Percentiles rank a stretch among this genome's conserved stretches.
These are phyloP conservation scores for Desmodesmus armatus DNA, from an alignment of 139 green algal genomes.

Conservation along the genomic window DNA sequence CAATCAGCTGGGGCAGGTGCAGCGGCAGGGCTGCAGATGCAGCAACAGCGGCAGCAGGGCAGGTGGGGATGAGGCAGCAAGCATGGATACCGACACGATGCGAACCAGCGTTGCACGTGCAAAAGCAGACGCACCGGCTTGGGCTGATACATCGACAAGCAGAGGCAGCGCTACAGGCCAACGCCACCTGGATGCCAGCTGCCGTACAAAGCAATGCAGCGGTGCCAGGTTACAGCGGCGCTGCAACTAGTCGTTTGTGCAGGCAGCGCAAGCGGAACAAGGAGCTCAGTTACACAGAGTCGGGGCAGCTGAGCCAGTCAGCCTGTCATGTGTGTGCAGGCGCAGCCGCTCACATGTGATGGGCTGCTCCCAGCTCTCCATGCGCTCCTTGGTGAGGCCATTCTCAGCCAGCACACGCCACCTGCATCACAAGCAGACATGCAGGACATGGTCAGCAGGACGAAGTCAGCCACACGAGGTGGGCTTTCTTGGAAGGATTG, in stretches of 20 bases:
- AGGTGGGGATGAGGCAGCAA: background rate
- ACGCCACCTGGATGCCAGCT: background rate
- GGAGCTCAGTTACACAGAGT: no score
- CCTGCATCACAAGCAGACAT: slow-evolving; percentile 8
- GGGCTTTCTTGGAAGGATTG: no score
- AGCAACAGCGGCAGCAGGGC: background rate
- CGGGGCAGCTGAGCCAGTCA: no score
- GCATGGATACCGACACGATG: background rate
- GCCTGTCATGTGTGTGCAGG: background rate
- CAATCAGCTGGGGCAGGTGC: slow-evolving; percentile 93
- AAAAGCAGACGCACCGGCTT: background rate
- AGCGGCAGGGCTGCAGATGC: slow-evolving; percentile 61
- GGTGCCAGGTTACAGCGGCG: background rate
- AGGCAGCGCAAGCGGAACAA: no score
- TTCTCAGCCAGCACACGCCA: slow-evolving; percentile 83
- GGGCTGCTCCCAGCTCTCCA: slow-evolving; percentile 76
- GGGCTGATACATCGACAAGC: no score
- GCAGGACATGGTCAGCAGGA: background rate
- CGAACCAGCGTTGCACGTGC: background rate
- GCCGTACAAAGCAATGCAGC: background rate
- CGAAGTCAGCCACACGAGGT: background rate
- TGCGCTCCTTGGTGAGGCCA: slow-evolving; percentile 74
- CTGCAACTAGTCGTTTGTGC: background rate
- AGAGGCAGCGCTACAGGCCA: no score
- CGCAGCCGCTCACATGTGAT: slow-evolving; percentile 59